Evolutionary conservation across 2,329 filamentous ascomycete genomes (phyloP), one percentile per base, ranked within the genome.

Genomic region (Venturia effusa): DNA sequence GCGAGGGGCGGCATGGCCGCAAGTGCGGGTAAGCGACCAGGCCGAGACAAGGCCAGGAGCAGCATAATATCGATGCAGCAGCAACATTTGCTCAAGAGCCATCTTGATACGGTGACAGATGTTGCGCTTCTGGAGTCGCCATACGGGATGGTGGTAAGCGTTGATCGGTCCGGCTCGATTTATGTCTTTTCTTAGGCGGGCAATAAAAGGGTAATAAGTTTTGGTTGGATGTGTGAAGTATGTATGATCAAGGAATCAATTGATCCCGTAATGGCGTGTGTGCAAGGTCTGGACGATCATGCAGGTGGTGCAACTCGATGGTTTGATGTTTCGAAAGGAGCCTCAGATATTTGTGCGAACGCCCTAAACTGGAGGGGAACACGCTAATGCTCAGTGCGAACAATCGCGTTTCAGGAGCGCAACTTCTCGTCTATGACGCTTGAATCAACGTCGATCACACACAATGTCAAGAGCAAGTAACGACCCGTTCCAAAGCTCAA

Each of bases 101-200:
- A 99, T 76, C 75, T 97, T 70, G 94, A 99, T 76, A 86, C 86
- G 3, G 87, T 99, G 65, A 83, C 89, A 71, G 93, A 97, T 76
- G 86, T 97, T 68, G 88, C 88, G n/a, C 78, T 97, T 71, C 75
- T 99, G 68, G 91, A 97, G 78, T 81, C 84, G 67, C 94, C 94
- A 30, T 97, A 96, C 74, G 89, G 88, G 4, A 97, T 97, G 90
- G 88, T 92, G 40, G 81, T 97, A 61, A 95, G 89, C 68, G 92
- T 89, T 63, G 94, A 99, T 79, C 82, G 93, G 69, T 89, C 88
- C 45, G 94, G 94, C 0, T 87, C 93, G 73, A 86, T 97, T 45
- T 64, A 64, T 30, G 55, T 64, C 39, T 64, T 60, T 34, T 64
- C 62, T 6, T 64, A 60, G 40, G 59, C 51, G 51, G 51, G 30